These are phyloP conservation scores for Epicoccum sorghinum DNA, from an alignment of 2,329 filamentous ascomycete species.

Conservation along the genomic window DNA sequence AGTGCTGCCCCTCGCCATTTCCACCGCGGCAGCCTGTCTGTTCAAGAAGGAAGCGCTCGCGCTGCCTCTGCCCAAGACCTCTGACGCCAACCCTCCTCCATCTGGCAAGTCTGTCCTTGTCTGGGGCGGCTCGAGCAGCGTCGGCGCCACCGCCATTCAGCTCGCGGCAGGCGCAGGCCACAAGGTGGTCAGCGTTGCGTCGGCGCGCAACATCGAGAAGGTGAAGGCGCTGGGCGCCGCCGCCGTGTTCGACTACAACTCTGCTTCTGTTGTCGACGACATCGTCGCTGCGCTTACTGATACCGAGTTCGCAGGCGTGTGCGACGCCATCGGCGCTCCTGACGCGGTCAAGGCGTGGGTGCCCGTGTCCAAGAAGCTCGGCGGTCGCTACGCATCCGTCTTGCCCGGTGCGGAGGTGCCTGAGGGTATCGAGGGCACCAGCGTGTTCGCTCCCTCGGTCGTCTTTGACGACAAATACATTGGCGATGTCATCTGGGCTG, in stretches of 20 bases:
- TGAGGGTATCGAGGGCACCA: slow-evolving; percentile 33
- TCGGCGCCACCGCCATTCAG: slow-evolving; percentile 54
- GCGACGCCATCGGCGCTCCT: slow-evolving; percentile 44
- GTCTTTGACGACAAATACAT: slow-evolving; percentile 31
- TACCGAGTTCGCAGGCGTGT: slow-evolving; percentile 51
- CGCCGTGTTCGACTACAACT: slow-evolving; percentile 43
- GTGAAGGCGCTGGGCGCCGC: slow-evolving; percentile 39
- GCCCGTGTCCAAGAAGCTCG: slow-evolving; percentile 37
- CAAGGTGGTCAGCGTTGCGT: slow-evolving; percentile 49
- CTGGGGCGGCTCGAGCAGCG: slow-evolving; percentile 57
- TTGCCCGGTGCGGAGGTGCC: slow-evolving; percentile 30
- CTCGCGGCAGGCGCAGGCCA: slow-evolving; percentile 50
- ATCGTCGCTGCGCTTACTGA: slow-evolving; percentile 50
- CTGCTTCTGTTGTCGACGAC: slow-evolving; percentile 41
- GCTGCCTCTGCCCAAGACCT: slow-evolving; percentile 46
- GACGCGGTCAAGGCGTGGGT: slow-evolving; percentile 32
- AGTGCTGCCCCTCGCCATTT: slow-evolving; percentile 54
- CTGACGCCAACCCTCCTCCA: slow-evolving; percentile 39
- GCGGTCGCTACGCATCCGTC: slow-evolving; percentile 37
- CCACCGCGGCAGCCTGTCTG: slow-evolving; percentile 52
- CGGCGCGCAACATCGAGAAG: slow-evolving; percentile 39
- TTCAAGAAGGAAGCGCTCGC: slow-evolving; percentile 49
- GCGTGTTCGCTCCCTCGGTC: slow-evolving; percentile 31
- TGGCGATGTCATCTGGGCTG: slow-evolving; percentile 42
- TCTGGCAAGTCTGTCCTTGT: slow-evolving; percentile 51